These are phyloP conservation scores for Umbelopsis isabellina DNA, from an alignment of 192 early-diverging fungal species.

Conservation along the genomic window DNA sequence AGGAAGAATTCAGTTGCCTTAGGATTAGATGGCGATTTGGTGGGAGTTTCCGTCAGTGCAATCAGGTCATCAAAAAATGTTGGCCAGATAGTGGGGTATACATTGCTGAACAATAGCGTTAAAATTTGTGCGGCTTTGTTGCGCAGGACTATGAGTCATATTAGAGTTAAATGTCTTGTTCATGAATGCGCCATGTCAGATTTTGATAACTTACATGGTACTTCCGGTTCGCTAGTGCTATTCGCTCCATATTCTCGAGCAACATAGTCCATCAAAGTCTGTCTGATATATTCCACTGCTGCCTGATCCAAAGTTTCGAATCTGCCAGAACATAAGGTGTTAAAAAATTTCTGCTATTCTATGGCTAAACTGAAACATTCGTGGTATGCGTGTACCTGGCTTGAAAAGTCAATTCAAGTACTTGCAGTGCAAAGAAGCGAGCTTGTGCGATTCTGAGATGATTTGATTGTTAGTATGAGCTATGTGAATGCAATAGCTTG, in stretches of 20 bases:
- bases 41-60: conserved; percentile 54
- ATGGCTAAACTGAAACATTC: neutral
- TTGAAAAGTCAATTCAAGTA: conserved; percentile 72
- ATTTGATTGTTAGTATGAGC: conserved; percentile 21
- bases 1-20: conserved; percentile 76
- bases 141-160: conserved; percentile 50
- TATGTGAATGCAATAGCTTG: neutral
- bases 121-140: conserved; percentile 88
- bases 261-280: conserved; percentile 63
- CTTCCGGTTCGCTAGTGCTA: conserved; percentile 44
- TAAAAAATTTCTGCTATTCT: neutral
- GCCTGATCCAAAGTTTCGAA: conserved; percentile 51
- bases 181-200: neutral
- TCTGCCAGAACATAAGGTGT: conserved; percentile 29
- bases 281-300: conserved; percentile 54
- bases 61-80: conserved; percentile 89
- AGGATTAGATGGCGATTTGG: conserved; percentile 48
- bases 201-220: conserved; percentile 46
- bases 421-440: conserved; percentile 85
- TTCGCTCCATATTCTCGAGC: conserved; percentile 57
- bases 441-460: conserved; percentile 66
- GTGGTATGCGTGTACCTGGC: conserved; percentile 47
- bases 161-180: neutral
- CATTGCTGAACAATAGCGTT: conserved; percentile 76
- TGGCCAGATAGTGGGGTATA: conserved; percentile 87